phyloP scores from a whole-genome alignment of 306 rosid genomes.

The Pterocarpus macrocarpus region DNA sequence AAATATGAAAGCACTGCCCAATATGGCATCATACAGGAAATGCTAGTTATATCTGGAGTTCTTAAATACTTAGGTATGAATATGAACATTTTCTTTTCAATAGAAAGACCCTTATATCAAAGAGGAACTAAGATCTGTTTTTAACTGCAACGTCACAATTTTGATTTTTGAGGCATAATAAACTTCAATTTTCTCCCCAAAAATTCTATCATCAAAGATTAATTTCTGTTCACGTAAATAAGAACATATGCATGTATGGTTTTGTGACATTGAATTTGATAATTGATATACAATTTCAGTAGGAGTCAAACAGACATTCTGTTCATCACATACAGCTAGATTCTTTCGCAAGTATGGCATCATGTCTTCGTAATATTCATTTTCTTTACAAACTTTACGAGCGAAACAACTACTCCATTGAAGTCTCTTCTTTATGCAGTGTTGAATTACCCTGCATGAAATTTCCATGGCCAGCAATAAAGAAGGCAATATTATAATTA shows the following conservation, averaged over 20 bases:
- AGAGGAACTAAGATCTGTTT: neutral
- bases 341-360: conserved; percentile 87
- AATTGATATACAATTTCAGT: conserved; percentile 26
- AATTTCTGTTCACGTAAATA: neutral
- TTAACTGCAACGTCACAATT: neutral
- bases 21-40: conserved; percentile 2
- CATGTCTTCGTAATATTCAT: conserved; percentile 90
- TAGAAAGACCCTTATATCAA: conserved; percentile 23
- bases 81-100: neutral
- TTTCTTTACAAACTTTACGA: conserved; percentile 79
- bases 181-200: conserved; percentile 20
- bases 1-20: conserved; percentile 1
- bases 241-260: conserved; percentile 30
- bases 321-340: conserved; percentile 73
- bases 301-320: conserved; percentile 30
- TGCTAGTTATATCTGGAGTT: conserved; percentile 18
- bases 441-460: conserved; percentile 75
- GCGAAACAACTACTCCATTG: conserved; percentile 84
- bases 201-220: neutral
- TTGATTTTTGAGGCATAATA: conserved; percentile 16
- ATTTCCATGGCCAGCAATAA: conserved; percentile 34
- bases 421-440: conserved; percentile 90
- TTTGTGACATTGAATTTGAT: conserved; percentile 22
- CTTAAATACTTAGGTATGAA: conserved; percentile 6
- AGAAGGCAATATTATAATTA: conserved; percentile 10